Base-by-base conservation (phyloP, 2,329 filamentous ascomycete species). In the Colletotrichum noveboracense region DNA sequence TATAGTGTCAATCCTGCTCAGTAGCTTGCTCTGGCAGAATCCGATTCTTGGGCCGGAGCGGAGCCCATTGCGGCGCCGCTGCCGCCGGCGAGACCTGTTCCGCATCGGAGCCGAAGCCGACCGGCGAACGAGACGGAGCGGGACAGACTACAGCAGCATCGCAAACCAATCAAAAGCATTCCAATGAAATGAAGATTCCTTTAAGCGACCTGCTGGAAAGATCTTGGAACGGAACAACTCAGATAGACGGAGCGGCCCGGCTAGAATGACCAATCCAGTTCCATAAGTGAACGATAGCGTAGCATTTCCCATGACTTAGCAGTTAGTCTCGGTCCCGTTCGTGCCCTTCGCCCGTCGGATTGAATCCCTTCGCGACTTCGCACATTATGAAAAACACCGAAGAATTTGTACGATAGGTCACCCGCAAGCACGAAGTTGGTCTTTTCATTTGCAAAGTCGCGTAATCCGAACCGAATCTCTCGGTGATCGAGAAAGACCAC, bases 131-230 rank as follows among this genome's bases (percentile, higher is more conserved):
- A 48, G 18, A 48, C 38, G 1, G 18, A n/a, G 38, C 38, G 18
- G 18, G 38, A 48, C 1, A 48, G 9, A n/a, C 18, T 48, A 0
- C 18, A n/a, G 18, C 2, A 0, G 1, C 3, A n/a, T 0, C 9
- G 18, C 18, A 48, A 12, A 48, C 38, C 38, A 52, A 52, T 21
- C 43, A 21, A 52, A 52, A 21, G 6, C 10, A 21, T 21, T 13
- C 6, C 43, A 21, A 21, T 21, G 43, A 21, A 2, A 52, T 21
- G 5, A 7, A 0, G 43, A 52, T 52, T 7, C 0, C n/a, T 21
- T 13, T 21, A 2, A 52, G 43, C n/a, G 6, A 5, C 6, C 12
- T 7, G 6, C 10, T 21, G 6, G 18, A 21, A 21, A 52, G 43
- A 21, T 52, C 43, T 21, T 1, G 6, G n/a, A 5, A 52, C 18